A percentile compares a stretch with the other conserved stretches of the same genome.
phyloP scores from a whole-genome alignment of 169 alveolate species.

The Plasmodium gonderi region DNA sequence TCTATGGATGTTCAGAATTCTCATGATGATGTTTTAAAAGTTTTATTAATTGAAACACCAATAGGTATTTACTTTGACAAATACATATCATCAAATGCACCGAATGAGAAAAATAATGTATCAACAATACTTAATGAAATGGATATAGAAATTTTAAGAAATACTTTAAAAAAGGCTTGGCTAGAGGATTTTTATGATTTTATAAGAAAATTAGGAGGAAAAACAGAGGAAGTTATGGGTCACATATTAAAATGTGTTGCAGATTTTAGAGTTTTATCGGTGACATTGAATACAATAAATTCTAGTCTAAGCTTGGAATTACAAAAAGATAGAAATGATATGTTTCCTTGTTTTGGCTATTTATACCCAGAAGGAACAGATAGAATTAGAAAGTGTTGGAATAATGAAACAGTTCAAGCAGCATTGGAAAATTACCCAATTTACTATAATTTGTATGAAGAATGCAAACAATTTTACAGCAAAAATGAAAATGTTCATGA shows the following conservation, averaged over 20 bases:
- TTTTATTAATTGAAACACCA: conserved; percentile 98
- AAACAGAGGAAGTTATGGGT: conserved; percentile 93
- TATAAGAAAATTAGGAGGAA: conserved; percentile 90
- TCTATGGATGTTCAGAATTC: conserved; percentile 95
- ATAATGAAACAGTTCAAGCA: conserved; percentile 91
- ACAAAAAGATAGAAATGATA: conserved; percentile 88
- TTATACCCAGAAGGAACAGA: conserved; percentile 94
- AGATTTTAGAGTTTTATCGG: conserved; percentile 87
- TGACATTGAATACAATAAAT: conserved; percentile 85
- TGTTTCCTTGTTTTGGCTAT: conserved; percentile 92
- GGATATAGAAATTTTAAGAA: conserved; percentile 91
- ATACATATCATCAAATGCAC: conserved; percentile 72
- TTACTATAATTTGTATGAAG: conserved; percentile 90
- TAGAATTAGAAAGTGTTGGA: conserved; percentile 91
- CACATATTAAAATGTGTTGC: conserved; percentile 92
- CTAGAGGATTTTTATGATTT: conserved; percentile 95
- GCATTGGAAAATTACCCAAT: conserved; percentile 91
- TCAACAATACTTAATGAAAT: conserved; percentile 77
- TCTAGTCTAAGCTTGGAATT: conserved; percentile 74
- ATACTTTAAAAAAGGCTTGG: conserved; percentile 95
- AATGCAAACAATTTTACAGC: conserved; percentile 85
- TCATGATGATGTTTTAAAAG: conserved; percentile 95
- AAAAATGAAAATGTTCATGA: conserved; percentile 66
- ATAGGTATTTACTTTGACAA: conserved; percentile 92
- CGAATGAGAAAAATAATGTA: conserved; percentile 75